Evolutionary conservation across 2,329 filamentous ascomycete species (phyloP).

Genomic region (Diaporthe australafricana): DNA sequence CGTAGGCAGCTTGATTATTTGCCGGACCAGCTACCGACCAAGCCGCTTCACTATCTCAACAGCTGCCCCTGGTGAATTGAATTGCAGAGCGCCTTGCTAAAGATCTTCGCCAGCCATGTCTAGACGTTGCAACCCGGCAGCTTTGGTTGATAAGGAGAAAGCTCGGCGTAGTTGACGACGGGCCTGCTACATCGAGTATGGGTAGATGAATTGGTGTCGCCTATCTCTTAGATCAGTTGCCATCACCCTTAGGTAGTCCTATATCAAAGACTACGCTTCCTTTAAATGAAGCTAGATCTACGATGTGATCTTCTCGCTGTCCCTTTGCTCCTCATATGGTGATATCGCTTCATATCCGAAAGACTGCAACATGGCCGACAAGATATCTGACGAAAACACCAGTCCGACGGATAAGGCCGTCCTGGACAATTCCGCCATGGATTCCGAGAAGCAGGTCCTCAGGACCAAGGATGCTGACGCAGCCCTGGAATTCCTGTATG

Average conservation of each 20-base stretch:
- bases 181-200: neutral
- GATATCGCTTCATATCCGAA: neutral
- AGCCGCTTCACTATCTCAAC: neutral
- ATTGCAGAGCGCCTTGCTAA: neutral
- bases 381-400: conserved; percentile 6
- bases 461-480: conserved; percentile 28
- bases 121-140: neutral
- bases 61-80: neutral
- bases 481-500: conserved; percentile 32
- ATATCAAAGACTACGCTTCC: neutral
- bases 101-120: neutral
- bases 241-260: neutral
- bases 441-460: conserved; percentile 33
- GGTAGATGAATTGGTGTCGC: neutral
- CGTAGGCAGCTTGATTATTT: conserved; percentile 2
- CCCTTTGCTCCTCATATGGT: neutral
- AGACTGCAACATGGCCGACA: neutral
- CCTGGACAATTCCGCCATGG: neutral
- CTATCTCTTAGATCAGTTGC: neutral
- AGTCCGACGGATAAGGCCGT: neutral
- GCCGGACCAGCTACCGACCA: conserved; percentile 1
- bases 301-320: neutral
- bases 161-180: neutral
- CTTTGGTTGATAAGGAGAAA: conserved; percentile 1
- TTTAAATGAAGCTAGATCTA: no score